phyloP scores from a whole-genome alignment of 176 grass and related monocot species.

The Avena eriantha region DNA sequence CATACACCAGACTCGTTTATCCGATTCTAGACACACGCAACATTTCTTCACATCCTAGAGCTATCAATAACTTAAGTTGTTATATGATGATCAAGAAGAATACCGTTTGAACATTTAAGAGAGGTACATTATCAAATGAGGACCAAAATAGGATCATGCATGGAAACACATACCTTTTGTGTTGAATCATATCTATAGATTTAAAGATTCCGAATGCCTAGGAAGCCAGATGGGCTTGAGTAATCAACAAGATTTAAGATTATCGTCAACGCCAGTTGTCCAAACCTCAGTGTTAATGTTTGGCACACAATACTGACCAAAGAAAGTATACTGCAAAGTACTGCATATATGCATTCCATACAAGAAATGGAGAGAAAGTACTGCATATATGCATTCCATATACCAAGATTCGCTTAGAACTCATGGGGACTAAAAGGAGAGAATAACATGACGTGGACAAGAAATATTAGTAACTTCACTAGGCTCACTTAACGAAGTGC shows the following conservation, averaged over 20 bases:
- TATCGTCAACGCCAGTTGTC: background rate
- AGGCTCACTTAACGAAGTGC: background rate
- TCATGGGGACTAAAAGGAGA: slow-evolving; percentile 3
- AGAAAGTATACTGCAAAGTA: background rate
- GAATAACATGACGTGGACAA: background rate
- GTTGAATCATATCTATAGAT: background rate
- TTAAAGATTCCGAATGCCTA: background rate
- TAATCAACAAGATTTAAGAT: background rate
- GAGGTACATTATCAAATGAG: background rate
- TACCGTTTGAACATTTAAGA: background rate
- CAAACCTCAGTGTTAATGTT: slow-evolving; percentile 10
- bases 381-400: background rate
- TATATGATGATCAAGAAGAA: background rate
- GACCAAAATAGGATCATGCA: background rate
- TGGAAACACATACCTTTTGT: background rate
- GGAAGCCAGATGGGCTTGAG: background rate
- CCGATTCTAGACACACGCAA: background rate
- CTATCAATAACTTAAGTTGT: background rate
- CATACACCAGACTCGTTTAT: background rate
- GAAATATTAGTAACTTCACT: background rate
- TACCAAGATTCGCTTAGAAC: background rate
- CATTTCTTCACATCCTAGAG: background rate
- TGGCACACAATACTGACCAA: background rate
- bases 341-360: too few relatives aligned
- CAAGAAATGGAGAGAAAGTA: background rate